phyloP scores from a whole-genome alignment of 805 yeast species.

The Ogataea neopini region DNA sequence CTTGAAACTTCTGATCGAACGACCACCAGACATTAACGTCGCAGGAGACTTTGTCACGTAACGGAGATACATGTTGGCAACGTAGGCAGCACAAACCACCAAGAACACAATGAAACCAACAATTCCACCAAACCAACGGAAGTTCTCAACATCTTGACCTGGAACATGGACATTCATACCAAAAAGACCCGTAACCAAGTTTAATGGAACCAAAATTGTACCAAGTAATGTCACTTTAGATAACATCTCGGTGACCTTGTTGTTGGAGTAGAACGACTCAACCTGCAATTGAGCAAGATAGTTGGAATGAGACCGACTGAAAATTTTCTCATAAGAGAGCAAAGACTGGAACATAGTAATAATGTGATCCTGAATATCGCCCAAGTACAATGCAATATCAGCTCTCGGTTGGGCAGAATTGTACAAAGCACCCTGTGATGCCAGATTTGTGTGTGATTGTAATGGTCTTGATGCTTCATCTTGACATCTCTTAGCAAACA shows the following conservation, averaged over 20 bases:
- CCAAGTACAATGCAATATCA: constrained; percentile 87
- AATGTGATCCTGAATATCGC: constrained; percentile 97
- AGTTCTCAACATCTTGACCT: constrained; percentile 48
- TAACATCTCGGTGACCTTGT: constrained; percentile 80
- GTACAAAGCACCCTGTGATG: constrained; percentile 8
- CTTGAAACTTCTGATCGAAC: constrained; percentile 32
- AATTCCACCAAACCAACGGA: constrained; percentile 56
- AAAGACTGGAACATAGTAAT: constrained; percentile 94
- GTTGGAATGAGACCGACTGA: constrained; percentile 87
- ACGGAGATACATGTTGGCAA: constrained; percentile 30
- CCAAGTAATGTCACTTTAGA: constrained; percentile 90
- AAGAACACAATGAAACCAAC: constrained; percentile 32
- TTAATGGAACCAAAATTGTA: constrained; percentile 87
- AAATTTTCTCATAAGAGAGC: constrained; percentile 87
- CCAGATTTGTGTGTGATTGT: constrained; percentile 20
- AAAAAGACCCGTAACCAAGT: constrained; percentile 85
- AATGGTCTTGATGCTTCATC: constrained; percentile 50
- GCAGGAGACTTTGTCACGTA: constrained; percentile 20
- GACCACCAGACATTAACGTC: constrained; percentile 9
- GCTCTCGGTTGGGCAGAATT: constrained; percentile 66
- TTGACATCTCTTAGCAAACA: constrained; percentile 94
- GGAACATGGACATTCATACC: constrained; percentile 96
- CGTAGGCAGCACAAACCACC: constrained; percentile 23
- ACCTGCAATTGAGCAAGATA: constrained; percentile 94
- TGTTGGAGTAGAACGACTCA: constrained; percentile 83